phyloP scores from a whole-genome alignment of 208 protist genomes.

The Wallacemonas sp. region DNA sequence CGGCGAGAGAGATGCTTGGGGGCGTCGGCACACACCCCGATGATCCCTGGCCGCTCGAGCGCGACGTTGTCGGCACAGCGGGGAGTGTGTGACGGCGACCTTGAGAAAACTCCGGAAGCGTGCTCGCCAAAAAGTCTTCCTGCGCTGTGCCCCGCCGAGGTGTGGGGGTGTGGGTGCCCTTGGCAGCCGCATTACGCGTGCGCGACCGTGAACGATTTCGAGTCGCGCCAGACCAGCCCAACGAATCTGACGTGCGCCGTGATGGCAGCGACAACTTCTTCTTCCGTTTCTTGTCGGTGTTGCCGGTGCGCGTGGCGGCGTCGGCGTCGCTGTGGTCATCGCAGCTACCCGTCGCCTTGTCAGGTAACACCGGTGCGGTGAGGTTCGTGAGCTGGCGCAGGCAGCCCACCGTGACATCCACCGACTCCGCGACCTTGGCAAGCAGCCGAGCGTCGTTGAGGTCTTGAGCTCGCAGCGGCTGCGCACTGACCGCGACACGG shows the following conservation, averaged over 20 bases:
- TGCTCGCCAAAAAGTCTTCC: not conserved
- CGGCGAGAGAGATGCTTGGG: not conserved
- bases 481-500: constrained; percentile 7
- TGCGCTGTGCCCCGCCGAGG: not conserved
- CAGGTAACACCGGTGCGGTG: not conserved
- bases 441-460: constrained; percentile 48
- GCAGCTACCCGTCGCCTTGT: not conserved
- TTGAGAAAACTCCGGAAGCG: constrained; percentile 2
- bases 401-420: constrained; percentile 30
- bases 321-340: not conserved
- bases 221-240: not conserved
- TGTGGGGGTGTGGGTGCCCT: not conserved
- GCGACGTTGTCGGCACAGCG: not conserved
- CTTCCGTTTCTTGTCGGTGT: not conserved
- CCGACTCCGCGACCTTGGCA: constrained; percentile 48
- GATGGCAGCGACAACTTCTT: not conserved
- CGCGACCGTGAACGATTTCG: not conserved
- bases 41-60: not conserved
- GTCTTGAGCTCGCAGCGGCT: constrained; percentile 15
- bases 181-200: not conserved
- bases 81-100: not conserved
- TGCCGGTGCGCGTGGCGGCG: not conserved
- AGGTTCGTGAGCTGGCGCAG: constrained; percentile 18
- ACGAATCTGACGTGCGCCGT: not conserved
- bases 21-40: not conserved